Base-by-base conservation (phyloP, 2,329 filamentous ascomycete genomes). In the Ilyonectria mors-panacis region DNA sequence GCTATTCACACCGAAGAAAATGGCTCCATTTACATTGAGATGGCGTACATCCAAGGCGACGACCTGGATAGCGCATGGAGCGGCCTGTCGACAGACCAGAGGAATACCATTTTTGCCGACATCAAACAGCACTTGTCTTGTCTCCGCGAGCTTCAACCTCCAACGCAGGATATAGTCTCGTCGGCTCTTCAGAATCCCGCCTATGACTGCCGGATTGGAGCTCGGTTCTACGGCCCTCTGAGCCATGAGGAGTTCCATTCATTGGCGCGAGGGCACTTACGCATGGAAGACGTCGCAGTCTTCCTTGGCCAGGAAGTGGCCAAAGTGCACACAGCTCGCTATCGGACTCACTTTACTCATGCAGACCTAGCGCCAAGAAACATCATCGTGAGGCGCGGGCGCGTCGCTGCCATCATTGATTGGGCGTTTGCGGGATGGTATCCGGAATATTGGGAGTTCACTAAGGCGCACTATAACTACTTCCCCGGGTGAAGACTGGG, bases 391-490 rank as follows among this genome's bases (percentile, higher is more conserved):
- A 66, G 64, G 6, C 30, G 60, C 8, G 73, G 74, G 10, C 75
- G 70, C 19, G 65, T 79, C 6, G 71, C 65, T 50, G 76, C 74
- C 4, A 73, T 78, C n/a, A 71, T 80, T 45, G 77, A 79, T 56
- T 79, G 76, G 76, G 77, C 42, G 5, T 77, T 76, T 69, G 65
- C 81, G 3, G 81, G 81, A 60, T 80, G 78, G 75, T 79, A 78
- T 65, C 78, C 77, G 1, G 77, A 79, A 58, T 78, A 78, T 65
- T 79, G 75, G 77, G 77, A 78, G 62, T 77, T 73, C 17, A 76
- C 73, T 13, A 78, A 73, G 70, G 73, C 72, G 50, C 71, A 78
- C 65, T 78, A 73, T 37, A 68, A 70, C 63, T 70, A 28, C 37
- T 65, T 69, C 21, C 21, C 51, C 42, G 2, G 33, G 12, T 5